A percentile compares a stretch with the other conserved stretches of the same genome.
Evolutionary conservation across 805 yeast genomes (phyloP).

Genomic region (Wickerhamomyces hampshirensis): DNA sequence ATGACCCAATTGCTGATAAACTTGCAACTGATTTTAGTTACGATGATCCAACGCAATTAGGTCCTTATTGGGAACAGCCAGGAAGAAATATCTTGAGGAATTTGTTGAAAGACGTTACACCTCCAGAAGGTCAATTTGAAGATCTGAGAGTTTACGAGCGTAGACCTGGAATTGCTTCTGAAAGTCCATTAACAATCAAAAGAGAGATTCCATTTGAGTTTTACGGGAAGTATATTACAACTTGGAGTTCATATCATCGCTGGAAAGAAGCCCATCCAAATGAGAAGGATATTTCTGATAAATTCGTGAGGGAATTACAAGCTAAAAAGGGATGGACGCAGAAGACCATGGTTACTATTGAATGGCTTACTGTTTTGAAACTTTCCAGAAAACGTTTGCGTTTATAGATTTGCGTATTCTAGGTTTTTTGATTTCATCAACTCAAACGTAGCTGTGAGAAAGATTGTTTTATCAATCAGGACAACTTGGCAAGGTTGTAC

Average conservation of each 20-base stretch:
- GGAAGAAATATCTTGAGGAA: constrained; percentile 57
- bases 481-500: too few species aligned
- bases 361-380: constrained; percentile 49
- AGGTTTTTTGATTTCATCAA: too few species aligned
- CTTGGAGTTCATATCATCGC: constrained; percentile 67
- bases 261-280: constrained; percentile 35
- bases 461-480: too few species aligned
- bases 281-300: constrained; percentile 32
- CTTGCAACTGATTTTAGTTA: constrained; percentile 49
- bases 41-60: constrained; percentile 42
- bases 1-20: constrained; percentile 50
- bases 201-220: constrained; percentile 39
- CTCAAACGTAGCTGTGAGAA: too few species aligned
- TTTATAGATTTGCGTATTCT: not conserved
- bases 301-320: constrained; percentile 32
- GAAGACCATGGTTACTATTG: constrained; percentile 34
- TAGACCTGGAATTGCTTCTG: constrained; percentile 4
- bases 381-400: constrained; percentile 34
- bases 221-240: constrained; percentile 49
- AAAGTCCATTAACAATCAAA: constrained; percentile 28
- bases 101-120: constrained; percentile 36
- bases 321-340: constrained; percentile 41
- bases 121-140: constrained; percentile 38
- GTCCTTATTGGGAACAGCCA: constrained; percentile 83
- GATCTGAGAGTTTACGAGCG: constrained; percentile 32